Percentiles rank a stretch among this genome's conserved stretches.
Evolutionary conservation across 148 eudicot species (phyloP).

Genomic region (Cornus florida): DNA sequence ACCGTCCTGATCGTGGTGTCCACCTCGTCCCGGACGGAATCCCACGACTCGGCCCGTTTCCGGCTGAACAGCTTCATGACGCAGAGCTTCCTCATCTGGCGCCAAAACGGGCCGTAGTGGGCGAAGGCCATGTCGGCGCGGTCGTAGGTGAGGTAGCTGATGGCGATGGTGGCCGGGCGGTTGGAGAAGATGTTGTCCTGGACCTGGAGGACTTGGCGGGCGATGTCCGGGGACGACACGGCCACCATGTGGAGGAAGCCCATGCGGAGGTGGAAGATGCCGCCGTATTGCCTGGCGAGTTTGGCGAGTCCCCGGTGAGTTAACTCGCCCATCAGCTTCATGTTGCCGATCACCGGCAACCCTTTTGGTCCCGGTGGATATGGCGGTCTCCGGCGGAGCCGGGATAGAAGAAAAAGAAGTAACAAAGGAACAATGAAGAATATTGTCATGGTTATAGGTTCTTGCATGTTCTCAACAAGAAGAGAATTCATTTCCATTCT

Average conservation of each 20-base stretch:
- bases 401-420: constrained; percentile 27
- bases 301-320: constrained; percentile 51
- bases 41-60: constrained; percentile 74
- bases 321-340: constrained; percentile 72
- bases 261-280: constrained; percentile 60
- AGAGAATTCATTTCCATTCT: constrained; percentile 17
- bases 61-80: constrained; percentile 80
- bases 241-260: constrained; percentile 63
- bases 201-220: constrained; percentile 66
- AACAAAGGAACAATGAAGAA: constrained; percentile 31
- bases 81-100: constrained; percentile 79
- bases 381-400: constrained; percentile 29
- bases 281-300: constrained; percentile 46
- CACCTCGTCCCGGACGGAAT: constrained; percentile 63
- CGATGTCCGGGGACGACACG: constrained; percentile 52
- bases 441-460: constrained; percentile 11
- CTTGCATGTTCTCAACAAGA: not conserved
- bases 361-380: constrained; percentile 70
- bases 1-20: constrained; percentile 31
- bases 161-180: constrained; percentile 70
- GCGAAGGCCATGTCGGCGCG: constrained; percentile 84
- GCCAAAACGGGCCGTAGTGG: constrained; percentile 85
- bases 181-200: constrained; percentile 75
- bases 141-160: constrained; percentile 62
- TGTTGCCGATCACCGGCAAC: constrained; percentile 66